These are phyloP conservation scores for Raddia distichophylla DNA, from an alignment of 176 grass and related monocot genomes.

Conservation along the genomic window DNA sequence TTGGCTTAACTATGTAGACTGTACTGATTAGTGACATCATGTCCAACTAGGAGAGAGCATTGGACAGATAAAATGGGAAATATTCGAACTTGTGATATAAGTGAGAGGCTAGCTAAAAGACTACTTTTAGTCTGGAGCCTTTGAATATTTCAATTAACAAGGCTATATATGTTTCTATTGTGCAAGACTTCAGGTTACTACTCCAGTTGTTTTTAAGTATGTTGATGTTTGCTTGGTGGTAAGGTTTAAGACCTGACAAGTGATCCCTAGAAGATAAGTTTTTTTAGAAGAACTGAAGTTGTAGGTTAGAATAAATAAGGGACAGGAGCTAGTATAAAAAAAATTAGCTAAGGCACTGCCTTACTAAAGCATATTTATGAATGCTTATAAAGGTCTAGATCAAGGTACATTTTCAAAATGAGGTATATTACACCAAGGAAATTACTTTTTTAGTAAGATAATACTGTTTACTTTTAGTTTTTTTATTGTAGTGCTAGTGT, in stretches of 20 bases:
- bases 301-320: background rate
- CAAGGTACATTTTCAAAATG: background rate
- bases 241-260: conserved; percentile 19
- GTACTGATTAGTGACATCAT: background rate
- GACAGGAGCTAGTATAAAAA: background rate
- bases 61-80: background rate
- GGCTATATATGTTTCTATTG: background rate
- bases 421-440: background rate
- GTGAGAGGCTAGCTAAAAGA: background rate
- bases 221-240: background rate
- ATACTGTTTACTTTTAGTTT: conserved; percentile 17
- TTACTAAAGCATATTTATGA: conserved; percentile 7
- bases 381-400: background rate
- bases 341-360: conserved; percentile 22
- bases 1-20: background rate
- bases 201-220: background rate
- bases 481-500: background rate
- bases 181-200: background rate
- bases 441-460: background rate
- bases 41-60: background rate
- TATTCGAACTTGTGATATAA: background rate
- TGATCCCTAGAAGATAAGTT: background rate
- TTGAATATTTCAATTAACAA: background rate
- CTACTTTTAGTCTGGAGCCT: background rate
- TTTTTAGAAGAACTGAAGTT: background rate